Conservation (phyloP, 2,329 filamentous ascomycete genomes). For the Lasiodiplodia sp. region DNA sequence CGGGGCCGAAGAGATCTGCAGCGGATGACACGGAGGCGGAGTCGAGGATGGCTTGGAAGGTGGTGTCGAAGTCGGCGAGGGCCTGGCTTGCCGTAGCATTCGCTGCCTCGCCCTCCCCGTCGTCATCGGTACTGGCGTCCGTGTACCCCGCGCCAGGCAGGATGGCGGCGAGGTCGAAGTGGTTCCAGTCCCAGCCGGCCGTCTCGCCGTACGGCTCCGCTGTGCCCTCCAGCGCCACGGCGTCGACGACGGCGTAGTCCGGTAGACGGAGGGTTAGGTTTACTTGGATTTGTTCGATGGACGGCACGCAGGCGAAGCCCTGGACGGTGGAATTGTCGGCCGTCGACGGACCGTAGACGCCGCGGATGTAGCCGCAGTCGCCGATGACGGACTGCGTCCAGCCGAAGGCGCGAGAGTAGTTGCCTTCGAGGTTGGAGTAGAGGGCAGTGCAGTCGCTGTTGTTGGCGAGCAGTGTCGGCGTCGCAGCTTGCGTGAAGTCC, state of each 20-base stretch:
- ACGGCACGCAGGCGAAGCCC: neutral
- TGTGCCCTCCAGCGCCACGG: neutral
- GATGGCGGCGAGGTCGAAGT: neutral
- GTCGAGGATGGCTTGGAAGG: constrained; percentile 3
- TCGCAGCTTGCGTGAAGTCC: neutral
- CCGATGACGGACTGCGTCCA: neutral
- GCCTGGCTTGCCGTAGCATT: neutral
- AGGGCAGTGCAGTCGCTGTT: neutral
- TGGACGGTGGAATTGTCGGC: neutral
- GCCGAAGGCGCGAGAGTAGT: neutral
- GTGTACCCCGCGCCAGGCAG: neutral
- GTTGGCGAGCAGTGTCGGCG: neutral
- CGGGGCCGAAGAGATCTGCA: neutral
- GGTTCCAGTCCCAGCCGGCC: neutral
- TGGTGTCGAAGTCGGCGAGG: neutral
- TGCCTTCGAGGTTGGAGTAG: neutral
- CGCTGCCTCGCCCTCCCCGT: no score
- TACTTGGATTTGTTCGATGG: neutral
- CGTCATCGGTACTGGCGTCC: neutral
- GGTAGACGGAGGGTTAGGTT: neutral
- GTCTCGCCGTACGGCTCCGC: neutral
- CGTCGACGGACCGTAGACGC: neutral
- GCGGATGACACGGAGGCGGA: no score
- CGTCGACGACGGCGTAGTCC: neutral
- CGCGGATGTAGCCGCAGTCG: neutral